Base-by-base conservation (phyloP, 139 green algal genomes). In the Closterium sp. region DNA sequence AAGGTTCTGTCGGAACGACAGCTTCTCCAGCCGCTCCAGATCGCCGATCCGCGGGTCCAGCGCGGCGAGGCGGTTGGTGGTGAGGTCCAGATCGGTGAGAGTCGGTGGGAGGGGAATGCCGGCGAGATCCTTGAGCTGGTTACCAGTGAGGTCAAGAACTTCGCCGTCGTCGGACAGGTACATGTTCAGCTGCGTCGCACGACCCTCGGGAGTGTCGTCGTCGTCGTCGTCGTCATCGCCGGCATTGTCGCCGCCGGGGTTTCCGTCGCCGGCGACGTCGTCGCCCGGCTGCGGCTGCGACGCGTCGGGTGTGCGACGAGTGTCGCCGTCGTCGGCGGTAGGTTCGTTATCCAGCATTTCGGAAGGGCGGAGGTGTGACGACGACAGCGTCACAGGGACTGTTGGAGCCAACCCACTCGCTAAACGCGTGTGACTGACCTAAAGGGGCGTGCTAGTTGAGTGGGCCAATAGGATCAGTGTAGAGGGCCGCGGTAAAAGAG, bases 31-130 rank as follows among this genome's bases (percentile, higher is more conserved):
- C 28, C 31, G 50, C 28, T 91, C 11, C 50, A 94, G 84, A 11
- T 93, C 29, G 11, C 88, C 31, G 70, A 94, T 86, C 24, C 70
- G 38, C 9, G 91, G 91, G 70, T 94, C 91, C 19, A 94, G 89
- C 24, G 19, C 22, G 7, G 91, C 50, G 28, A 94, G 89, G 89
- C 91, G 91, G 89, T 94, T 94, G 88, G 88, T 89, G 88, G 91
- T 94, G 21, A 94, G 89, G 30, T 94, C 91, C 17, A 94, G 50
- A 91, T 94, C 91, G 22, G 91, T 94, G 27, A 94, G 31, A 28
- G 89, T 91, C 7, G 91, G 88, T 89, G 88, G 88, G 5, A 94
- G 89, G 10, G 13, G 13, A 10, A 94, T 87, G 38, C 22, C 22
- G n/a, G 29, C 87, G 24, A 94, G 91, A 38, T 31, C 31, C 62